phyloP scores from a whole-genome alignment of 352 stramenopile genomes.

The Albugo candida region DNA sequence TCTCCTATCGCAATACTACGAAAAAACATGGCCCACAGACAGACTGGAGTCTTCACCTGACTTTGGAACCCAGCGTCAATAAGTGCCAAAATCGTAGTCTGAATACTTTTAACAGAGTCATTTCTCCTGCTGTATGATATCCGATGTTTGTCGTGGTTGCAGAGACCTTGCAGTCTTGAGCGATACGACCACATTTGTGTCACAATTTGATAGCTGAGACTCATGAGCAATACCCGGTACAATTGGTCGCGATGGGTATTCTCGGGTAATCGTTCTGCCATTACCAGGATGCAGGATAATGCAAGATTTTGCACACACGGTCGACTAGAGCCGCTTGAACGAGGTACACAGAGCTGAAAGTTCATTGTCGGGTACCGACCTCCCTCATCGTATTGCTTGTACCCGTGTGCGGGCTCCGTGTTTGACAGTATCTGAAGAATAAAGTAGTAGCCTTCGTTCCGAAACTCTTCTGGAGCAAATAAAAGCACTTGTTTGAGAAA shows the following conservation, averaged over 20 bases:
- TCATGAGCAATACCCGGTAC: too few species aligned
- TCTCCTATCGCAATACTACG: slow-evolving; percentile 56
- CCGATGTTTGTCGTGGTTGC: slow-evolving; percentile 11
- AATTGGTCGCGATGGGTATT: too few species aligned
- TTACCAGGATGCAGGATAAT: slow-evolving; percentile 1
- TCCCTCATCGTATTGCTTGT: not conserved
- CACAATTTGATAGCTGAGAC: too few species aligned
- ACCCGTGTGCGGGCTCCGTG: not conserved
- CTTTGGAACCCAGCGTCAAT: slow-evolving; percentile 45
- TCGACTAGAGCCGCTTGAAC: not conserved
- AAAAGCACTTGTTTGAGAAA: slow-evolving; percentile 73
- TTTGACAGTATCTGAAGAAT: slow-evolving; percentile 1
- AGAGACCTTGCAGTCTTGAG: slow-evolving; percentile 45
- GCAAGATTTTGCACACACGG: slow-evolving; percentile 5
- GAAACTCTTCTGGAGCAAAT: slow-evolving; percentile 44
- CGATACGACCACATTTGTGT: slow-evolving; percentile 28
- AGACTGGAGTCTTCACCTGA: slow-evolving; percentile 23
- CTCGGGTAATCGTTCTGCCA: not conserved
- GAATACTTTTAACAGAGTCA: slow-evolving; percentile 21
- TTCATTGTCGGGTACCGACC: not conserved
- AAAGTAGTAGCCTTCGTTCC: slow-evolving; percentile 1
- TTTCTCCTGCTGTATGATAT: not conserved
- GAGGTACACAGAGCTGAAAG: not conserved
- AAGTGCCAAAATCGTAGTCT: slow-evolving; percentile 34
- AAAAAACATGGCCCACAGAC: slow-evolving; percentile 55